These are phyloP conservation scores for Picochlorum sp. DNA, from an alignment of 139 green algal genomes.

Conservation along the genomic window DNA sequence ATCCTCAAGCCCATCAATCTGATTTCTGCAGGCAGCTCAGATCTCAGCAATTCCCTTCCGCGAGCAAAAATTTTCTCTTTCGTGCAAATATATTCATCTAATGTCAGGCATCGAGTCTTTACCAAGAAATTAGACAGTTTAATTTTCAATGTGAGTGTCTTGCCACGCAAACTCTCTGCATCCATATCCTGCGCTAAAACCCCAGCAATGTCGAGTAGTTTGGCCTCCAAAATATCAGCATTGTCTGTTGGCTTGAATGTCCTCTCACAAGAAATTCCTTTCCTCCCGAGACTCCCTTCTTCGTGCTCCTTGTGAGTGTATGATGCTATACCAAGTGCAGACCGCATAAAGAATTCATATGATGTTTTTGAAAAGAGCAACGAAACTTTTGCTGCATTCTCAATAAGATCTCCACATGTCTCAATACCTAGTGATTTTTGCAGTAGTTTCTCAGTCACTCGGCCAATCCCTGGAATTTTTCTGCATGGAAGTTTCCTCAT, in stretches of 20 bases:
- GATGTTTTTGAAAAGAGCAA: constrained; percentile 50
- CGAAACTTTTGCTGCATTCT: constrained; percentile 42
- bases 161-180: constrained; percentile 43
- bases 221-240: constrained; percentile 39
- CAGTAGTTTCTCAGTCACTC: constrained; percentile 65
- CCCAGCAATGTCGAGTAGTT: constrained; percentile 51
- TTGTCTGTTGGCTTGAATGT: constrained; percentile 49
- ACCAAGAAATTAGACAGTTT: constrained; percentile 67
- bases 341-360: constrained; percentile 50
- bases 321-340: constrained; percentile 50
- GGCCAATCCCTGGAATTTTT: constrained; percentile 71
- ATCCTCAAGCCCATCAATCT: constrained; percentile 76
- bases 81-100: constrained; percentile 43
- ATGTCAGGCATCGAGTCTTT: constrained; percentile 48
- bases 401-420: constrained; percentile 51
- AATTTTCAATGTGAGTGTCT: constrained; percentile 78
- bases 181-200: constrained; percentile 64
- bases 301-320: constrained; percentile 28
- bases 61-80: constrained; percentile 44
- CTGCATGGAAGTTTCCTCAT: constrained; percentile 56
- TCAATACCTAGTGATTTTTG: constrained; percentile 40
- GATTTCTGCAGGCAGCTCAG: constrained; percentile 60
- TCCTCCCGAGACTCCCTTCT: constrained; percentile 50
- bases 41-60: constrained; percentile 53
- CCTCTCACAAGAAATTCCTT: constrained; percentile 72